These are phyloP conservation scores for Aurantiochytrium sp. DNA, from an alignment of 108 stramenopile genomes.

Conservation along the genomic window DNA sequence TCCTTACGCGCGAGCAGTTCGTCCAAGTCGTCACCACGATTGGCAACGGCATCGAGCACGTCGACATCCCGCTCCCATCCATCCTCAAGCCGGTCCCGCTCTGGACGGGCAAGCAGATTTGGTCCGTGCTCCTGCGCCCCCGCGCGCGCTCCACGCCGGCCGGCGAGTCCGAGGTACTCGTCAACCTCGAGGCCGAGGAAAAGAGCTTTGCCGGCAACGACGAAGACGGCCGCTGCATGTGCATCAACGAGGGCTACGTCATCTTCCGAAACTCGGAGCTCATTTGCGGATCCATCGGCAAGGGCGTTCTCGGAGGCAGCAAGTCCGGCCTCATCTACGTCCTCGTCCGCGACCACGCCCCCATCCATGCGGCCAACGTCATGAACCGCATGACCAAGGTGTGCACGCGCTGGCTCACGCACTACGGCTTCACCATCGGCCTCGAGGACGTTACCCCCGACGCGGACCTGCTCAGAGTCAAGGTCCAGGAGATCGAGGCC, in stretches of 20 bases:
- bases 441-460: conserved; percentile 95
- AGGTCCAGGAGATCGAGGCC: conserved; percentile 39
- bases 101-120: conserved; percentile 98
- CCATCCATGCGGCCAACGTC: conserved; percentile 64
- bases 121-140: conserved; percentile 75
- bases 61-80: conserved; percentile 83
- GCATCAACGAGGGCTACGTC: conserved; percentile 91
- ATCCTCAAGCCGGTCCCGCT: conserved; percentile 81
- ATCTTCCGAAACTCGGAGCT: conserved; percentile 83
- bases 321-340: conserved; percentile 90
- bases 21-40: conserved; percentile 78
- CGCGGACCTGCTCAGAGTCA: conserved; percentile 62
- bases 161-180: background rate
- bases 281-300: conserved; percentile 85
- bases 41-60: conserved; percentile 80
- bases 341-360: conserved; percentile 75
- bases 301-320: conserved; percentile 90
- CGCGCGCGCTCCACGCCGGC: conserved; percentile 48
- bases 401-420: conserved; percentile 78
- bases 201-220: conserved; percentile 69
- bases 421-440: conserved; percentile 90
- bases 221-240: conserved; percentile 51
- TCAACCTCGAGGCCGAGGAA: conserved; percentile 86
- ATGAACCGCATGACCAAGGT: conserved; percentile 93
- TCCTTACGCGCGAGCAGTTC: conserved; percentile 81